Evolutionary conservation across 345 rosid species (phyloP), one percentile per base, ranked within the genome.

Genomic region (Brassica carinata): DNA sequence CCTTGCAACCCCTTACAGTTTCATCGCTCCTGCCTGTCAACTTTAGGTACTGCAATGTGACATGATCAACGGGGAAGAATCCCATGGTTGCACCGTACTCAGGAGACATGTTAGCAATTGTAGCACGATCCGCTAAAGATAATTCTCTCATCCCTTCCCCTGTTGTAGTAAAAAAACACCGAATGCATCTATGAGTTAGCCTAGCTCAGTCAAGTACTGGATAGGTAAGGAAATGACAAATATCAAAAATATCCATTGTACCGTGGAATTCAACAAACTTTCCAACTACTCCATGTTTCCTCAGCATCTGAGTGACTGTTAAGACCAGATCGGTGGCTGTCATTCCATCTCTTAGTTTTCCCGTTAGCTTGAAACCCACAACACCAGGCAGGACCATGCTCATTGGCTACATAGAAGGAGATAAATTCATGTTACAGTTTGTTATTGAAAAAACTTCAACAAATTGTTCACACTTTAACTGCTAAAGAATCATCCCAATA

Each of bases 51-150:
- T 96, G 94, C 67, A 96, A 78, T 18, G 99, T 90, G 81, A 92
- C 98, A 86, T 90, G 97, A 87, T 96, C 99, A 2, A 96, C 99
- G n/a, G 98, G 99, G 92, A 96, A 96, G 85, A 96, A 96, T 23
- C 99, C 99, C 99, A 96, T 96, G 85, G 99, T 96, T 81, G 99
- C 98, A 87, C 99, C 99, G 76, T 96, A 96, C 85, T 96, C 99
- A 1, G 99, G 99, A 76, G 99, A 92, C 99, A 96, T 96, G 71
- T 96, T 96, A 67, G 99, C 99, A 76, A 94, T 96, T 23, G 99
- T 96, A 11, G 99, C 99, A 82, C 99, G 90, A 86, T 96, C 99
- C 73, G 99, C 99, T 68, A 96, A 85, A 69, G 99, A 92, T 10
- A 96, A 87, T 82, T 87, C 84, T 72, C 96, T 84, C 98, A 96